A percentile compares a stretch with the other conserved stretches of the same genome.
Conservation (phyloP, 2,329 filamentous ascomycete genomes). For the Verticillium nonalfalfae region DNA sequence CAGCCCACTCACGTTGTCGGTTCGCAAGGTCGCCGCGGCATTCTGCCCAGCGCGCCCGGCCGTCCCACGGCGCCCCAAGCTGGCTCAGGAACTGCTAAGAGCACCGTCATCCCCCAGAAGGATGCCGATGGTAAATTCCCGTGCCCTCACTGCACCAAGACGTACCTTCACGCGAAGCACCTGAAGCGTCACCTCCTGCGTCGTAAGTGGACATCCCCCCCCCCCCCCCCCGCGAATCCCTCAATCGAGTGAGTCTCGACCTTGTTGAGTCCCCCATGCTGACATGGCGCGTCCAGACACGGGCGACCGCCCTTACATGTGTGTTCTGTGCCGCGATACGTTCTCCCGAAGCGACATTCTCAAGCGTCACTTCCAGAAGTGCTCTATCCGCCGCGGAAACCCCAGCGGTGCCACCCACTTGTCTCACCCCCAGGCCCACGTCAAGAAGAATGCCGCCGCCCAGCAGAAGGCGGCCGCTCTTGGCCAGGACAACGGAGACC, state of each 20-base stretch:
- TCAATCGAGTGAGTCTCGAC: not conserved
- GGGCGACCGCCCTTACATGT: slow-evolving; percentile 96
- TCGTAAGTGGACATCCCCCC: slow-evolving; percentile 60
- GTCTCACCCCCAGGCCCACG: slow-evolving; percentile 83
- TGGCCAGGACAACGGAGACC: slow-evolving; percentile 43
- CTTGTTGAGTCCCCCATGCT: not conserved
- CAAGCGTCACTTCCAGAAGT: slow-evolving; percentile 99
- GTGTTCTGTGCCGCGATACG: slow-evolving; percentile 93
- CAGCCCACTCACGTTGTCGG: slow-evolving; percentile 88
- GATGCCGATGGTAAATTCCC: slow-evolving; percentile 97
- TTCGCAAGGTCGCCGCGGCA: slow-evolving; percentile 86
- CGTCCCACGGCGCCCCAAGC: slow-evolving; percentile 69
- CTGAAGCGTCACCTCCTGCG: slow-evolving; percentile 91
- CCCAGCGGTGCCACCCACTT: slow-evolving; percentile 91
- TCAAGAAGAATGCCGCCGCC: slow-evolving; percentile 66
- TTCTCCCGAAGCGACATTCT: slow-evolving; percentile 97
- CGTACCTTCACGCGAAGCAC: slow-evolving; percentile 95
- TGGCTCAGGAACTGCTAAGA: slow-evolving; percentile 66
- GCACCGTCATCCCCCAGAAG: slow-evolving; percentile 81
- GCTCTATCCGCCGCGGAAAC: slow-evolving; percentile 91
- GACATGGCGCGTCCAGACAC: slow-evolving; percentile 58
- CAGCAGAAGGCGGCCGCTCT: slow-evolving; percentile 48
- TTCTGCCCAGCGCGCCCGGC: slow-evolving; percentile 84
- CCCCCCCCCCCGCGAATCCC: slow-evolving; percentile 8
- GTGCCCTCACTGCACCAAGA: slow-evolving; percentile 97